Base-by-base conservation (phyloP, 176 grass and related monocot genomes). In the Zoysia japonica region DNA sequence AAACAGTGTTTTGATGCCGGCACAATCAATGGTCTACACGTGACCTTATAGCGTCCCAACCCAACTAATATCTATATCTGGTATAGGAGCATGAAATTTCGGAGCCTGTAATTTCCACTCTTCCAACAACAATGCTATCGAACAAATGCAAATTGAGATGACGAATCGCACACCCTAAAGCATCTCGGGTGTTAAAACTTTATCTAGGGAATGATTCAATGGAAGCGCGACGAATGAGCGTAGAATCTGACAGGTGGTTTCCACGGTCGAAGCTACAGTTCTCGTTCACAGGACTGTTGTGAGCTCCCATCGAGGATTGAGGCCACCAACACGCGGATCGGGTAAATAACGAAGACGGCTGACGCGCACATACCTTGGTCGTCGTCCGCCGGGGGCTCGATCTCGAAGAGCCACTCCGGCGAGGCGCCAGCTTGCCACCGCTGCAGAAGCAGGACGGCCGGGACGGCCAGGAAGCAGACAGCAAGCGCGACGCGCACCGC, bases 401-500 rank as follows among this genome's bases (percentile, higher is more conserved):
- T 13, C 15, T 11, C 70, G 61, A 80, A 75, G 84, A 80, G 50
- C 84, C 77, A 75, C 84, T 44, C 77, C 76, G 49, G 83, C 76
- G 69, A 20, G 36, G 70, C 46, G 28, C 70, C 70, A 62, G 77
- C 77, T 38, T 68, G 84, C 84, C 51, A 44, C 51, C 62, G 77
- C 84, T 75, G 84, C 62, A 86, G 77, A 37, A 86, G 44, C 77
- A 86, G 70, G 70, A 86, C 53, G 44, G 63, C 70, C 63, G 84
- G 66, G 68, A 65, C 47, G 8, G 56, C n/a, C 45, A 75, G 13
- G 75, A 86, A 81, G 84, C 71, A 80, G 63, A 62, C 19, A 9
- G 13, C 19, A 38, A 75, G 52, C 17, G 45, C 70, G 40, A 15
- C 66, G 6, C 36, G 36, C 36, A 61, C 20, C 59, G 20, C 20